Evolutionary conservation across 2,329 filamentous ascomycete species (phyloP).

Genomic region (Fusarium sp.): DNA sequence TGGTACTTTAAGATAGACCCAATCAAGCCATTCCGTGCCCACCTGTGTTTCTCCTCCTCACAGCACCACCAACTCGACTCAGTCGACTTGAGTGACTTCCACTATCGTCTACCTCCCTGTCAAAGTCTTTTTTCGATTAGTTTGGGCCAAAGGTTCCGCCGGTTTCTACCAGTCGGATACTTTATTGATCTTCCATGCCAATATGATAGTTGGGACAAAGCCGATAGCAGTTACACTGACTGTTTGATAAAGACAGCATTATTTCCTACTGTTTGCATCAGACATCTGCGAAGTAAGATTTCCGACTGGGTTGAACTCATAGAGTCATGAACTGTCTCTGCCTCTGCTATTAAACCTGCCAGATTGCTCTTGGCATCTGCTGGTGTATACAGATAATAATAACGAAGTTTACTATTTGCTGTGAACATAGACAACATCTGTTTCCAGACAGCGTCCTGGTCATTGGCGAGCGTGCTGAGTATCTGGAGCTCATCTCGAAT

Average conservation of each 20-base stretch:
- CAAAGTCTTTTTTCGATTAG: fast-evolving
- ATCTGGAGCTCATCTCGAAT: not conserved
- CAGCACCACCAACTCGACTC: fast-evolving
- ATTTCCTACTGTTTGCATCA: fast-evolving
- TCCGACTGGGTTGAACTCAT: fast-evolving
- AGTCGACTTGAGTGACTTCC: fast-evolving
- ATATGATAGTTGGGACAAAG: not conserved
- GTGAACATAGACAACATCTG: not conserved
- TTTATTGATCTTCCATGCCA: not conserved
- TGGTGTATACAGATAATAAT: not conserved
- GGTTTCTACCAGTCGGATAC: fast-evolving
- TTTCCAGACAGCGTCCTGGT: not conserved
- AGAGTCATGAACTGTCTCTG: not conserved
- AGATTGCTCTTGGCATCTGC: not conserved
- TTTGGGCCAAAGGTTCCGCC: fast-evolving
- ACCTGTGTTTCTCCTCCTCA: not conserved
- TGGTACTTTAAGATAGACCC: fast-evolving
- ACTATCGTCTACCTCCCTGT: fast-evolving
- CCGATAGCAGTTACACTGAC: fast-evolving
- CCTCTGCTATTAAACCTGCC: fast-evolving
- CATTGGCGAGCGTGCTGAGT: no score
- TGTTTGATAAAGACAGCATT: not conserved
- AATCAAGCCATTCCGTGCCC: fast-evolving
- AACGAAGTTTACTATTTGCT: not conserved
- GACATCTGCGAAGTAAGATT: fast-evolving